Evolutionary conservation across 805 yeast species (phyloP).

Genomic region (Candida berthetii): DNA sequence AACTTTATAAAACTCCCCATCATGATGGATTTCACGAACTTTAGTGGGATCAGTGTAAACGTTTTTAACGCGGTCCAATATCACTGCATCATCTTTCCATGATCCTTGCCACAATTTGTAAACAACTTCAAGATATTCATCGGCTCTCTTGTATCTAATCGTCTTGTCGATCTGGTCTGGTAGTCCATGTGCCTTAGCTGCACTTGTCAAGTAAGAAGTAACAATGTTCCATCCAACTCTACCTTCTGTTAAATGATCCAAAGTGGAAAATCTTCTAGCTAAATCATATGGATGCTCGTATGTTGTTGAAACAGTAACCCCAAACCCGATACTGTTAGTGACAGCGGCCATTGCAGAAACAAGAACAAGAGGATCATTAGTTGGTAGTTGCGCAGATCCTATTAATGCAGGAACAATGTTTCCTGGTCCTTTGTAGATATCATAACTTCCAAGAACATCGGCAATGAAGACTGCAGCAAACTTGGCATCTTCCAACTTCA

Average conservation of each 20-base stretch:
- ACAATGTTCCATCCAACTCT: conserved; percentile 42
- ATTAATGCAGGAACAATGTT: conserved; percentile 23
- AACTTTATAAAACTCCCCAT: conserved; percentile 32
- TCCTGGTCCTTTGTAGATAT: conserved; percentile 31
- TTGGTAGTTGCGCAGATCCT: conserved; percentile 23
- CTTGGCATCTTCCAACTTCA: not conserved
- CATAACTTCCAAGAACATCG: conserved; percentile 32
- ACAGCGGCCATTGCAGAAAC: conserved; percentile 33
- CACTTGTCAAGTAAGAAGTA: conserved; percentile 31
- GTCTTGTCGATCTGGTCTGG: conserved; percentile 30
- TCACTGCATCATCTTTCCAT: conserved; percentile 32
- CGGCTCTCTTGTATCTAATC: conserved; percentile 33
- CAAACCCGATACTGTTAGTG: conserved; percentile 31
- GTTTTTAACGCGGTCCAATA: conserved; percentile 14
- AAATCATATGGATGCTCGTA: too few species aligned
- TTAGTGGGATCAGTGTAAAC: conserved; percentile 27
- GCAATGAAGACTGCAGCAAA: conserved; percentile 21
- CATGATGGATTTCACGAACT: conserved; percentile 30
- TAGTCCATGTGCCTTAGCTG: conserved; percentile 29
- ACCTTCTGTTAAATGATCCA: conserved; percentile 36
- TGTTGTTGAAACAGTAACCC: conserved; percentile 34
- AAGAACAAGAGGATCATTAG: conserved; percentile 26
- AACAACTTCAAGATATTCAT: conserved; percentile 33
- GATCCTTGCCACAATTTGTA: conserved; percentile 33
- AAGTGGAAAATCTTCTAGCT: conserved; percentile 35